phyloP scores from a whole-genome alignment of 495 filamentous ascomycete species.

The Podospora pseudocomata region DNA sequence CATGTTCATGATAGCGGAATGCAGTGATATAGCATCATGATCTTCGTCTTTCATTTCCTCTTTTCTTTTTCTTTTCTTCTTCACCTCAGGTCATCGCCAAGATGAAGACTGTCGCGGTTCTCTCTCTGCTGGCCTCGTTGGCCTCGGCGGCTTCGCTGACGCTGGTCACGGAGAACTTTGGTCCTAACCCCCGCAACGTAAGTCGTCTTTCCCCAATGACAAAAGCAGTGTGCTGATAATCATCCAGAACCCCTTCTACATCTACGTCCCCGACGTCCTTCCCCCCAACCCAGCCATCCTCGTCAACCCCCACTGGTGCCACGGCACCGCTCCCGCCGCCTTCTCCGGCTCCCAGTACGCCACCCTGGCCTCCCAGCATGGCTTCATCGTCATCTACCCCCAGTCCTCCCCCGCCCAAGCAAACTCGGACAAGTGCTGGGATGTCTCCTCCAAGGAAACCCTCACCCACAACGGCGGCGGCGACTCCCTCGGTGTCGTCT shows the following conservation, averaged over 20 bases:
- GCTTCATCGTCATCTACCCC: conserved; percentile 56
- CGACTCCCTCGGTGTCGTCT: conserved; percentile 53
- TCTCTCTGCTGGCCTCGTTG: conserved; percentile 7
- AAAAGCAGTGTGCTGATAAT: not conserved
- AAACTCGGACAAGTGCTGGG: conserved; percentile 53
- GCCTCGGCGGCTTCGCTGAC: conserved; percentile 28
- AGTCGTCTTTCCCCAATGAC: conserved; percentile 3
- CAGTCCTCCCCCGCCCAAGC: conserved; percentile 38
- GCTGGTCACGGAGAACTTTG: conserved; percentile 38
- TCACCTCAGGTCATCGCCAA: not conserved
- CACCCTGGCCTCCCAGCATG: conserved; percentile 47
- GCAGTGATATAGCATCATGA: not conserved
- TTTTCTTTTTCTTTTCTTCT: not conserved
- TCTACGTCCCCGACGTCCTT: conserved; percentile 52
- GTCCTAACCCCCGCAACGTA: conserved; percentile 49
- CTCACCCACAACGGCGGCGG: conserved; percentile 52
- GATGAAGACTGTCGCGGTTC: not conserved
- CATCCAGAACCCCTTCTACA: conserved; percentile 39
- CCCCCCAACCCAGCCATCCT: conserved; percentile 52
- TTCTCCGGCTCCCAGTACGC: conserved; percentile 34
- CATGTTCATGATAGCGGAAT: not conserved
- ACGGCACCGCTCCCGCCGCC: conserved; percentile 32
- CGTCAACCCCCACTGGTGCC: conserved; percentile 56
- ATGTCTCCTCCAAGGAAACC: conserved; percentile 43
- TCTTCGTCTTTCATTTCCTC: not conserved